phyloP scores from a whole-genome alignment of 1,139 yeast species.

The Kurtzmaniella quercitrusa region DNA sequence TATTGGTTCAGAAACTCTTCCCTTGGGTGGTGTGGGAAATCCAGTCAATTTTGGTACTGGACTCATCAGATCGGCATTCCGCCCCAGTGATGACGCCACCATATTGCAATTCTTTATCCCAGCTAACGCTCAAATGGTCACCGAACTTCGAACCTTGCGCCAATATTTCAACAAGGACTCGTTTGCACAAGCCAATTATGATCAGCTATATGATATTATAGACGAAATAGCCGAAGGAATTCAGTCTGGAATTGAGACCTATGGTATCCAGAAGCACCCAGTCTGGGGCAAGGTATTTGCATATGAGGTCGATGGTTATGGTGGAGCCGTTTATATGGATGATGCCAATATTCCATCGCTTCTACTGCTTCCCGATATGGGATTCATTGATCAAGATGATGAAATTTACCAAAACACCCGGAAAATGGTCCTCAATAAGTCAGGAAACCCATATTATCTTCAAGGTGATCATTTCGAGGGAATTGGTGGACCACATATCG shows the following conservation, averaged over 20 bases:
- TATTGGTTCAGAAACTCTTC: slow-evolving; percentile 76
- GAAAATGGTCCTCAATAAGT: slow-evolving; percentile 62
- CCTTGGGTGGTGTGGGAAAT: slow-evolving; percentile 75
- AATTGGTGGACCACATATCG: slow-evolving; percentile 89
- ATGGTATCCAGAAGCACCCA: slow-evolving; percentile 67
- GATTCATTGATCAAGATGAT: slow-evolving; percentile 51
- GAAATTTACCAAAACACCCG: slow-evolving; percentile 74
- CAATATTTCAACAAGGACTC: slow-evolving; percentile 15
- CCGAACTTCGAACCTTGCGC: slow-evolving; percentile 49
- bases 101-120: slow-evolving; percentile 79
- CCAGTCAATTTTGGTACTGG: slow-evolving; percentile 76
- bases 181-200: not conserved
- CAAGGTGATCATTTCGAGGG: slow-evolving; percentile 65
- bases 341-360: slow-evolving; percentile 89
- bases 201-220: slow-evolving; percentile 16
- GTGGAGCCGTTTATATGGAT: slow-evolving; percentile 73
- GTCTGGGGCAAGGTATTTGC: slow-evolving; percentile 76
- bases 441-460: slow-evolving; percentile 76
- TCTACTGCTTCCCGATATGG: slow-evolving; percentile 77
- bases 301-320: slow-evolving; percentile 87
- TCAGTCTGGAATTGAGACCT: slow-evolving; percentile 52
- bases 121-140: slow-evolving; percentile 75
- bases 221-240: slow-evolving; percentile 41
- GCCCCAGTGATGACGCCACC: slow-evolving; percentile 91
- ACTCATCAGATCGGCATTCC: slow-evolving; percentile 75